Base-by-base conservation (phyloP, 352 stramenopile species). In the Pythium utonaiense region DNA sequence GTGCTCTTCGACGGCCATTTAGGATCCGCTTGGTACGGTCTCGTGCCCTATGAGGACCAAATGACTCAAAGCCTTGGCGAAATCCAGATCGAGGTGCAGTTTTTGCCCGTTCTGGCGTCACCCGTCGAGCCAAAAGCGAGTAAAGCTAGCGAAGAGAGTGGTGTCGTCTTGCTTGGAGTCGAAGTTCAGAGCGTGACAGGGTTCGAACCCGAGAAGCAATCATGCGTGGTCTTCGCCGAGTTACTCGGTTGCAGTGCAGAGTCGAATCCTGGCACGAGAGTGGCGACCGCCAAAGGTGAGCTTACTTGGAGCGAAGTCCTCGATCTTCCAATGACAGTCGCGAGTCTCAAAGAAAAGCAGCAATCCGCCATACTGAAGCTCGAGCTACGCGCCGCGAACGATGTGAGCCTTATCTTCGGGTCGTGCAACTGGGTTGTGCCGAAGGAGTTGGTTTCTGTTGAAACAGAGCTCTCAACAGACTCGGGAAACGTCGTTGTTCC, bases 1-100 rank as follows among this genome's bases (percentile, higher is more conserved):
- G 61, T 85, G 7, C 38, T 85, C 6, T 56, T 72, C 24, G 71
- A 78, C 30, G 75, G 75, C 9, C 75, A 82, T 21, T 44, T 85
- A 36, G 45, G 45, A 9, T 62, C 57, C 0, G 63, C 57, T 12
- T 80, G 72, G 73, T 80, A 85, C 34, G 19, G 48, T 22, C 7
- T 47, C 13, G 40, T 28, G 24, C 21, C 25, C 1, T 17, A 16
- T 45, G 40, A 25, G 7, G 14, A 47, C 6, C n/a, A 25, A 38
- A 67, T 22, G 16, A 41, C 2, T 8, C 3, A 45, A 4, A 59
- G 22, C 16, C 21, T 75, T 10, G 68, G 64, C 10, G 68, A 73
- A 33, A 36, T 78, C 17, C 65, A 71, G 13, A 19, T 82, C 1
- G 73, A 85, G 52, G 24, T 85, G 1, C 75, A 85, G 47, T 82